Conservation (phyloP, 2,329 filamentous ascomycete species). For the Didymellaceae sp. region DNA sequence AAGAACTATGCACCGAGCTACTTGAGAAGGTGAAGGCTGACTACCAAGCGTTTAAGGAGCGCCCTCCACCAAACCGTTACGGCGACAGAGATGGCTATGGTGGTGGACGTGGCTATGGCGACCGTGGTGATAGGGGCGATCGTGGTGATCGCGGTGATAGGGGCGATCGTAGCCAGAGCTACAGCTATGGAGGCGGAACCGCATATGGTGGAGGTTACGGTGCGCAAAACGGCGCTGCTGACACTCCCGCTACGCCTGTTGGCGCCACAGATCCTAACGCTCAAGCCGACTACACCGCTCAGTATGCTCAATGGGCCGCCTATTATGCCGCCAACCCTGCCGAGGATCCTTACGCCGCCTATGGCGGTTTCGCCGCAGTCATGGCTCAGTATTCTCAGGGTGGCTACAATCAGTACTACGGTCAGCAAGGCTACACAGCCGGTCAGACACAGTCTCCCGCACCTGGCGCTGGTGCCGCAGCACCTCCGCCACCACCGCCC, state of each 20-base stretch:
- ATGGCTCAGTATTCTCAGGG: conserved; percentile 38
- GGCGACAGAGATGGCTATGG: conserved; percentile 51
- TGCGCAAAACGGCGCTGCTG: conserved; percentile 40
- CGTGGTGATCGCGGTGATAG: conserved; percentile 50
- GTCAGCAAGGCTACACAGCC: conserved; percentile 28
- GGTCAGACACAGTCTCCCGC: conserved; percentile 36
- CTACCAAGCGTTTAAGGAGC: conserved; percentile 86
- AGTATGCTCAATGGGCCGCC: conserved; percentile 82
- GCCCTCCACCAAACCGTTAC: conserved; percentile 58
- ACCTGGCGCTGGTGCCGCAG: conserved; percentile 35
- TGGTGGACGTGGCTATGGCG: conserved; percentile 50
- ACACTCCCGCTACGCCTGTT: conserved; percentile 42
- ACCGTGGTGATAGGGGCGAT: conserved; percentile 44
- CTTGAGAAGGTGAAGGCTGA: conserved; percentile 85
- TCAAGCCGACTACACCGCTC: conserved; percentile 72
- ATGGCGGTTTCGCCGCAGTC: conserved; percentile 70
- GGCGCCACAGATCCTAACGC: conserved; percentile 53
- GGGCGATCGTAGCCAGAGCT: conserved; percentile 50
- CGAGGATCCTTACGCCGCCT: conserved; percentile 87
- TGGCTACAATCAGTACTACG: conserved; percentile 42
- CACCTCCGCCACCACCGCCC: conserved; percentile 43
- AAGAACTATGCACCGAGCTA: conserved; percentile 86
- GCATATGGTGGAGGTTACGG: conserved; percentile 44
- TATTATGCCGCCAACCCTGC: conserved; percentile 68
- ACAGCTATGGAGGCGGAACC: conserved; percentile 49